Evolutionary conservation across 306 rosid genomes (phyloP).

Genomic region (Vigna reflexopilosa): DNA sequence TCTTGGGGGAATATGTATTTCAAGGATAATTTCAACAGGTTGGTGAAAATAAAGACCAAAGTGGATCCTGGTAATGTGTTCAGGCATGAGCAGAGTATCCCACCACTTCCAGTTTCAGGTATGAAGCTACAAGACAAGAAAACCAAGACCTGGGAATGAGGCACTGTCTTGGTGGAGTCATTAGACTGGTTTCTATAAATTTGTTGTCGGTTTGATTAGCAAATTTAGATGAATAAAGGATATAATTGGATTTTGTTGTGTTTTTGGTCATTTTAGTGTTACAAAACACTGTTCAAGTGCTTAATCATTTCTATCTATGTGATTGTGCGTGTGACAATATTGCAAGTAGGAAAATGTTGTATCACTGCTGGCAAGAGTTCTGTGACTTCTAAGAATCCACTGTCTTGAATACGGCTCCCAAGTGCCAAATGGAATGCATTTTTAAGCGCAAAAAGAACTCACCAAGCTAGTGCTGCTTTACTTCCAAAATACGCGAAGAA

Average conservation of each 20-base stretch:
- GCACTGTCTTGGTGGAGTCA: neutral
- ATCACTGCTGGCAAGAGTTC: neutral
- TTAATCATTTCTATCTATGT: neutral
- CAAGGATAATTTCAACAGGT: slow-evolving; percentile 69
- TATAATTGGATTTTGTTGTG: slow-evolving; percentile 26
- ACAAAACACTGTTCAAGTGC: slow-evolving; percentile 14
- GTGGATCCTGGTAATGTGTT: slow-evolving; percentile 88
- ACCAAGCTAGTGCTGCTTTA: too few species aligned
- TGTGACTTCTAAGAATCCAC: neutral
- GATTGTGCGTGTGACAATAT: slow-evolving; percentile 11
- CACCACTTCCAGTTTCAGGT: slow-evolving; percentile 59
- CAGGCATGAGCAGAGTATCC: slow-evolving; percentile 92
- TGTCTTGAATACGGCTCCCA: too few species aligned
- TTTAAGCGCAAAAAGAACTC: too few species aligned
- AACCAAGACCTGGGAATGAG: slow-evolving; percentile 40
- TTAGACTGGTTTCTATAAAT: slow-evolving; percentile 16
- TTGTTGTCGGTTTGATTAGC: slow-evolving; percentile 32
- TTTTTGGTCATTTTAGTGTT: slow-evolving; percentile 36
- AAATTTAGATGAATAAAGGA: slow-evolving; percentile 38
- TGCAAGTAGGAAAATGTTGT: neutral
- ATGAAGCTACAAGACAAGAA: slow-evolving; percentile 30
- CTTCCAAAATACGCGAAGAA: too few species aligned
- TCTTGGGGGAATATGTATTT: slow-evolving; percentile 82
- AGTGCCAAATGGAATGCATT: too few species aligned
- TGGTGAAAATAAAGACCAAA: slow-evolving; percentile 68